Evolutionary conservation across 345 rosid species (phyloP).

Genomic region (Citrus medica): DNA sequence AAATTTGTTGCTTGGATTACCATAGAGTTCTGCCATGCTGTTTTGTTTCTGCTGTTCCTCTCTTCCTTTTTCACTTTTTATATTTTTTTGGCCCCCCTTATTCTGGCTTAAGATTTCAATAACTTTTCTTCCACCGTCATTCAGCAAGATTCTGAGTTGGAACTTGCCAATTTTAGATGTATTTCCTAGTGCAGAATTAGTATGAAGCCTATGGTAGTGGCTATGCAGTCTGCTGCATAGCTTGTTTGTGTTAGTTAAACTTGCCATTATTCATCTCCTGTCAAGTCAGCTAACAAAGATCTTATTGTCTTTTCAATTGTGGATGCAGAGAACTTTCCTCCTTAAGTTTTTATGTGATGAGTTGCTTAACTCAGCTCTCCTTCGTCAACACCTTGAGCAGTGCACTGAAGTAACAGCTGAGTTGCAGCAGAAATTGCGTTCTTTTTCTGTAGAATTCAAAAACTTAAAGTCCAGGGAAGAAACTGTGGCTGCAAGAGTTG

Average conservation of each 20-base stretch:
- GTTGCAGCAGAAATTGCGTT: conserved; percentile 85
- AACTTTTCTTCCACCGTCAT: not conserved
- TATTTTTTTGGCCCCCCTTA: not conserved
- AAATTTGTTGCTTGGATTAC: not conserved
- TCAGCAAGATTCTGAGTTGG: not conserved
- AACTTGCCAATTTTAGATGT: not conserved
- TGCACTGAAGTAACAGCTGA: conserved; percentile 71
- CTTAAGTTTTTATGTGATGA: conserved; percentile 90
- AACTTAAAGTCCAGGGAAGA: conserved; percentile 70
- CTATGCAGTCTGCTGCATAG: not conserved
- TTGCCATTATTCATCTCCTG: not conserved
- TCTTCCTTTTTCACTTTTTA: not conserved
- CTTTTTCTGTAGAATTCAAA: conserved; percentile 63
- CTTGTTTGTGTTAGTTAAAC: not conserved
- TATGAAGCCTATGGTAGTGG: not conserved
- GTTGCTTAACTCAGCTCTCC: conserved; percentile 69
- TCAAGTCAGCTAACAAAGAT: conserved; percentile 11
- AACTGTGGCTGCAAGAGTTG: conserved; percentile 50
- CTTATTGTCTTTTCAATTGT: conserved; percentile 9
- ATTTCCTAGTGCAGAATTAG: not conserved
- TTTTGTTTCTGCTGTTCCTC: not conserved
- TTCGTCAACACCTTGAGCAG: conserved; percentile 93
- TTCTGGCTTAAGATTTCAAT: not conserved
- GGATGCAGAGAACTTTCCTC: conserved; percentile 74
- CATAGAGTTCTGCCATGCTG: not conserved